Percentiles rank a stretch among this genome's conserved stretches.
phyloP scores from a whole-genome alignment of 306 rosid genomes.

The Ziziphus jujuba region DNA sequence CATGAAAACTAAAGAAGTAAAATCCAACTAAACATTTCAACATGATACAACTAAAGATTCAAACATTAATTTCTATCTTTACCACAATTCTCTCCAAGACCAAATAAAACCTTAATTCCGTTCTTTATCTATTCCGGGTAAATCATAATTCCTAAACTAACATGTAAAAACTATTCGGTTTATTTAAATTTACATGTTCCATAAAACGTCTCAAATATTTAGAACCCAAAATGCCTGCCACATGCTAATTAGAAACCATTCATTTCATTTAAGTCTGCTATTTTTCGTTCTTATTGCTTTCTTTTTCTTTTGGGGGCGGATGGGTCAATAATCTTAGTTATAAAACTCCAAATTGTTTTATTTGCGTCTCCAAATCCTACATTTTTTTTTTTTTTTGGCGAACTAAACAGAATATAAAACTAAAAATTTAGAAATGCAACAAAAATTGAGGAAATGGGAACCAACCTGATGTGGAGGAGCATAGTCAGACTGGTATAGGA shows the following conservation, averaged over 20 bases:
- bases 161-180: neutral
- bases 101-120: neutral
- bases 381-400: conserved; percentile 8
- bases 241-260: too few species aligned
- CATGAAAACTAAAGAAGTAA: neutral
- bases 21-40: neutral
- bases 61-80: neutral
- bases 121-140: neutral
- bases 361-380: neutral
- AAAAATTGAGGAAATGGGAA: neutral
- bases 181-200: neutral
- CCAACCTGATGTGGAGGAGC: conserved; percentile 78
- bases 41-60: neutral
- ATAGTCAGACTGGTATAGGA: conserved; percentile 50
- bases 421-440: neutral
- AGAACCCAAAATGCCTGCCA: neutral
- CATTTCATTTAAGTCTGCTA: too few species aligned
- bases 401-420: neutral
- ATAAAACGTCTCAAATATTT: neutral
- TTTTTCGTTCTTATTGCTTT: too few species aligned
- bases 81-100: neutral
- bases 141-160: neutral
- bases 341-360: neutral
- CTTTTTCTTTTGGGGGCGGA: too few species aligned
- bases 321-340: too few species aligned